phyloP scores from a whole-genome alignment of 1,284 basidiomycete species.

The Pyrrhoderma noxium region DNA sequence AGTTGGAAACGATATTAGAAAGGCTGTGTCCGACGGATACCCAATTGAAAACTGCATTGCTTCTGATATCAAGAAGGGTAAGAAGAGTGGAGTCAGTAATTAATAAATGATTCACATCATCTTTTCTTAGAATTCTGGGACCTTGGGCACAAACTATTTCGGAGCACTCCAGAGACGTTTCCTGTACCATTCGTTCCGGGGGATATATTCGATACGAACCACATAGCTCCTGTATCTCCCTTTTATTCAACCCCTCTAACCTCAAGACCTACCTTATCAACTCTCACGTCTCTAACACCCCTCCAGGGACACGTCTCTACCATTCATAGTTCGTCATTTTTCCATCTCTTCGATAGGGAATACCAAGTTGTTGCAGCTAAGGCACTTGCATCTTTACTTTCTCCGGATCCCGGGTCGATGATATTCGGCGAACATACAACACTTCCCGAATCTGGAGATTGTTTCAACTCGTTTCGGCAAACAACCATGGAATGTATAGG shows the following conservation, averaged over 20 bases:
- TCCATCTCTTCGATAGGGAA: constrained; percentile 44
- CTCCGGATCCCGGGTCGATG: constrained; percentile 31
- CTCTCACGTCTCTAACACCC: constrained; percentile 33
- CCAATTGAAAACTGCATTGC: constrained; percentile 21
- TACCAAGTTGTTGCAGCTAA: constrained; percentile 35
- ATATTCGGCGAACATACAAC: constrained; percentile 31
- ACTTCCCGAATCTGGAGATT: constrained; percentile 23
- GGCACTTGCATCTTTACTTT: constrained; percentile 34
- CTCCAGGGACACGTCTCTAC: constrained; percentile 39
- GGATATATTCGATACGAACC: constrained; percentile 22
- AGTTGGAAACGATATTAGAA: constrained; percentile 24
- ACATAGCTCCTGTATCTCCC: constrained; percentile 28
- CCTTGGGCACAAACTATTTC: constrained; percentile 22
- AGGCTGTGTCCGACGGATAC: constrained; percentile 21
- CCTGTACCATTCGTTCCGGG: constrained; percentile 21
- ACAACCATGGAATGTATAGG: constrained; percentile 26
- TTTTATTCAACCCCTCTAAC: constrained; percentile 19
- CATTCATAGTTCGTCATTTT: constrained; percentile 42
- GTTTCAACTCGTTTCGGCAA: background rate
- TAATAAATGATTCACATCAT: background rate
- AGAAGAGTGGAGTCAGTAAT: background rate
- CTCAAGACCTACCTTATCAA: constrained; percentile 27
- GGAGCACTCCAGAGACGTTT: constrained; percentile 18
- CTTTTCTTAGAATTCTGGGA: constrained; percentile 21
- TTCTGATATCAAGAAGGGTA: constrained; percentile 20